phyloP scores from a whole-genome alignment of 2,329 filamentous ascomycete genomes.

The Ophiostoma ulmi region DNA sequence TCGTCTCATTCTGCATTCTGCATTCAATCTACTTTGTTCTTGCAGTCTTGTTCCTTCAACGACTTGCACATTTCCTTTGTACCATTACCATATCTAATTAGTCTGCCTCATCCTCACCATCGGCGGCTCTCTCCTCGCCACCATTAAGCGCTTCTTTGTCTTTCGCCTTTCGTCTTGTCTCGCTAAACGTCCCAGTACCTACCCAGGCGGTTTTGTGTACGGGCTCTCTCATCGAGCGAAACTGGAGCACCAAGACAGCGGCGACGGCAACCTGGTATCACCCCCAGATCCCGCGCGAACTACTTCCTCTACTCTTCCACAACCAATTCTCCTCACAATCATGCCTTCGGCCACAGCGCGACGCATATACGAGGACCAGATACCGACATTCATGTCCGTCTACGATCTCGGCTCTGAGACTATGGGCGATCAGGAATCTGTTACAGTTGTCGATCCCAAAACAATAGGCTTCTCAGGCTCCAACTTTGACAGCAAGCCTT shows the following conservation, averaged over 20 bases:
- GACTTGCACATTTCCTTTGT: constrained; percentile 7
- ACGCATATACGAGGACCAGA: constrained; percentile 62
- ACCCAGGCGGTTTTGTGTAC: constrained; percentile 21
- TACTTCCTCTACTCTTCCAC: background rate
- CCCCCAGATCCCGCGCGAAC: constrained; percentile 16
- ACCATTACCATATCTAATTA: background rate
- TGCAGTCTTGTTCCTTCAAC: background rate
- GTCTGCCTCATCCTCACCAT: background rate
- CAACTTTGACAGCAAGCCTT: constrained; percentile 36
- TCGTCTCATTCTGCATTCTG: background rate
- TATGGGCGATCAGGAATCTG: constrained; percentile 49
- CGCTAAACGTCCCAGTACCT: background rate
- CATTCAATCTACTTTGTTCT: background rate
- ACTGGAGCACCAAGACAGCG: constrained; percentile 16
- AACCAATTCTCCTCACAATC: constrained; percentile 31
- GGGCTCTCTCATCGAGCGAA: constrained; percentile 16
- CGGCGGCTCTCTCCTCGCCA: background rate
- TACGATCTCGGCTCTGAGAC: constrained; percentile 60
- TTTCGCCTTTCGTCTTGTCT: background rate
- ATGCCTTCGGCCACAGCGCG: constrained; percentile 60
- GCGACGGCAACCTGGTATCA: constrained; percentile 14
- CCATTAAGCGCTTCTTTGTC: background rate
- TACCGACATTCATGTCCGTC: constrained; percentile 72
- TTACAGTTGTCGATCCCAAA: constrained; percentile 52
- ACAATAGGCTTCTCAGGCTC: constrained; percentile 44